Evolutionary conservation across 331 rosid genomes (phyloP).

Genomic region (Prunus yedoensis): DNA sequence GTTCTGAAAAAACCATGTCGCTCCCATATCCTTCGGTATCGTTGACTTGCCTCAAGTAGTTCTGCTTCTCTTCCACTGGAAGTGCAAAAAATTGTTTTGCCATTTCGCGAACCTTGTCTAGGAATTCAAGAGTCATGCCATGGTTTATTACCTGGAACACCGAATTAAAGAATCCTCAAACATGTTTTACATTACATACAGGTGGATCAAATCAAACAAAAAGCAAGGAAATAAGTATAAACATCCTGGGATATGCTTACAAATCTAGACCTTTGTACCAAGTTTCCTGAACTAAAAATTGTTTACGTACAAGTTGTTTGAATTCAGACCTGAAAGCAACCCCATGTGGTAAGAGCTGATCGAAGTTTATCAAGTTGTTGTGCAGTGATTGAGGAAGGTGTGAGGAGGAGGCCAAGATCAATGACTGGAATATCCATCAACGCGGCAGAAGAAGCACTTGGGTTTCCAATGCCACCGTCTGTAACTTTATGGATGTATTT

Average conservation of each 20-base stretch:
- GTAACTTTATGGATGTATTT: slow-evolving; percentile 34
- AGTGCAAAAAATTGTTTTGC: slow-evolving; percentile 56
- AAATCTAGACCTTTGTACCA: no score
- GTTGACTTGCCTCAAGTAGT: slow-evolving; percentile 39
- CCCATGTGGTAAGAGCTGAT: slow-evolving; percentile 52
- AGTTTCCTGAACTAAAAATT: neutral
- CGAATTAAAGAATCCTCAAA: neutral
- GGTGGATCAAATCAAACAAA: no score
- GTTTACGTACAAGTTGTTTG: neutral
- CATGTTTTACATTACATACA: neutral
- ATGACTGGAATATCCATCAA: slow-evolving; percentile 43
- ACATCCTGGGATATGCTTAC: no score
- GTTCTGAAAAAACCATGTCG: slow-evolving; percentile 37
- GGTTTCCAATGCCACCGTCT: slow-evolving; percentile 1
- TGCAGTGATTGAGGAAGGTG: slow-evolving; percentile 25
- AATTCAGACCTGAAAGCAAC: slow-evolving; percentile 66
- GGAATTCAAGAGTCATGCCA: slow-evolving; percentile 45
- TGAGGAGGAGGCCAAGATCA: slow-evolving; percentile 42
- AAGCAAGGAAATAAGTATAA: no score
- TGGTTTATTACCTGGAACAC: slow-evolving; percentile 57
- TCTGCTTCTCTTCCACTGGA: slow-evolving; percentile 58
- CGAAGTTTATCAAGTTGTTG: slow-evolving; percentile 47
- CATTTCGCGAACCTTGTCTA: slow-evolving; percentile 44
- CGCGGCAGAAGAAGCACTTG: slow-evolving; percentile 24
- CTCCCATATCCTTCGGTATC: slow-evolving; percentile 65